Evolutionary conservation across 1,139 yeast species (phyloP).

Genomic region (Blastobotrys aristatus): DNA sequence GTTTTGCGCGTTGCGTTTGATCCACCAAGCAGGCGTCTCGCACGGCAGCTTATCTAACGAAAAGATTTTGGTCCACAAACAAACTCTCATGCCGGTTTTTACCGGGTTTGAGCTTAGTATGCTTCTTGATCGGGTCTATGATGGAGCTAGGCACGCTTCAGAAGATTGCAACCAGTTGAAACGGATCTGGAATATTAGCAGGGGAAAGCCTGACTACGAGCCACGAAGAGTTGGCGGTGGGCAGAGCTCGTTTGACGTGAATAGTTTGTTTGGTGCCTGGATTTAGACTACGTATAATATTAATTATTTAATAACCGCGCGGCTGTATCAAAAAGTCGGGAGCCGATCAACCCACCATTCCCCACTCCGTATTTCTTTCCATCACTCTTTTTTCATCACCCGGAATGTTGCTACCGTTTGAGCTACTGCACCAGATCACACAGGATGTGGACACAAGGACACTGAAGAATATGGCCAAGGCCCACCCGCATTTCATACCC

Average conservation of each 20-base stretch:
- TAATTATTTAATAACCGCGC: too few relatives aligned
- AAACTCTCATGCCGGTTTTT: slow-evolving; percentile 1
- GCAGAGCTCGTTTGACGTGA: neutral
- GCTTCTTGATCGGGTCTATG: neutral
- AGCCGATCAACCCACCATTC: too few relatives aligned
- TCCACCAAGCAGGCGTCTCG: slow-evolving; percentile 3
- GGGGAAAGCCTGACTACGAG: too few relatives aligned
- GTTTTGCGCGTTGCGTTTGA: slow-evolving; percentile 1
- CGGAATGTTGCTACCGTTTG: slow-evolving; percentile 1
- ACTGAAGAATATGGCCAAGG: neutral
- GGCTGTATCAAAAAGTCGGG: too few relatives aligned
- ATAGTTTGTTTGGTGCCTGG: neutral
- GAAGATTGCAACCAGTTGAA: neutral
- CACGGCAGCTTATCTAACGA: slow-evolving; percentile 1
- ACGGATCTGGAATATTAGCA: neutral
- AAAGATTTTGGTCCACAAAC: slow-evolving; percentile 1
- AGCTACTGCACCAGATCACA: neutral
- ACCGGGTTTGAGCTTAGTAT: slow-evolving; percentile 3
- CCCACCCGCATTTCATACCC: neutral
- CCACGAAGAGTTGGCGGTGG: neutral
- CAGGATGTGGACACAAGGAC: neutral
- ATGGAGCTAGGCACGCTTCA: neutral
- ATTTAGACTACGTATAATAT: too few relatives aligned
- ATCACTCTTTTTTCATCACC: too few relatives aligned
- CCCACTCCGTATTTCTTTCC: too few relatives aligned